Conservation (phyloP, 805 yeast species). For the Lipomyces oligophaga region DNA sequence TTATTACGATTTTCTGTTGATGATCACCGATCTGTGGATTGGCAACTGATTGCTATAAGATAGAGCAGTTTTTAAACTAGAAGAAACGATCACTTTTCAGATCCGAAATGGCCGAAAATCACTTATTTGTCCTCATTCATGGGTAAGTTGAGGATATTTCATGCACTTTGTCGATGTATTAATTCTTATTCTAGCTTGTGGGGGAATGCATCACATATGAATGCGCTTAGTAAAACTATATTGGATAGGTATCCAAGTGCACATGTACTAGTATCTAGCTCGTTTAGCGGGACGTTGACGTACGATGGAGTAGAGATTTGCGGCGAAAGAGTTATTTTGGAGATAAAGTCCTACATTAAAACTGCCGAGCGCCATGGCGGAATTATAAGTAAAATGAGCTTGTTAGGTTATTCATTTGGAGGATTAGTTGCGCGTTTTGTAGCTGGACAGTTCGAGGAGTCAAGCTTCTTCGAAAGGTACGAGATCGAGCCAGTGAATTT, state of each 20-base stretch:
- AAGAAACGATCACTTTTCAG: not conserved
- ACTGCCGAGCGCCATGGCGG: slow-evolving; percentile 45
- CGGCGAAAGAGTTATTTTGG: slow-evolving; percentile 66
- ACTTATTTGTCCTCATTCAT: slow-evolving; percentile 69
- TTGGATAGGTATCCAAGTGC: slow-evolving; percentile 40
- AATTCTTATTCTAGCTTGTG: slow-evolving; percentile 51
- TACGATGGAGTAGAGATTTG: slow-evolving; percentile 79
- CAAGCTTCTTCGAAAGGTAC: slow-evolving; percentile 53
- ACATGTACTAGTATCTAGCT: slow-evolving; percentile 31
- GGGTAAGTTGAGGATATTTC: slow-evolving; percentile 52
- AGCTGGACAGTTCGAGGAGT: slow-evolving; percentile 58
- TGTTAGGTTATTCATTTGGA: slow-evolving; percentile 88
- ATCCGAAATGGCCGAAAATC: slow-evolving; percentile 36
- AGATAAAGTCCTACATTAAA: slow-evolving; percentile 46
- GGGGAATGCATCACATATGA: slow-evolving; percentile 63
- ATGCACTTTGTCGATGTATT: not conserved
- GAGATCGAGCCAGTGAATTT: slow-evolving; percentile 56
- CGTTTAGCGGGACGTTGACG: slow-evolving; percentile 37
- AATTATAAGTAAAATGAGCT: slow-evolving; percentile 57
- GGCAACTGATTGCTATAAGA: not conserved
- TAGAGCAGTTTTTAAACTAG: not conserved
- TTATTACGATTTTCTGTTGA: too few species aligned
- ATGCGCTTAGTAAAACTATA: slow-evolving; percentile 46
- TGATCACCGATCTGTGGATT: not conserved
- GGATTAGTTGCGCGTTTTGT: slow-evolving; percentile 77